phyloP scores from a whole-genome alignment of 768 basidiomycete species.

The Thelephora ganbajun region DNA sequence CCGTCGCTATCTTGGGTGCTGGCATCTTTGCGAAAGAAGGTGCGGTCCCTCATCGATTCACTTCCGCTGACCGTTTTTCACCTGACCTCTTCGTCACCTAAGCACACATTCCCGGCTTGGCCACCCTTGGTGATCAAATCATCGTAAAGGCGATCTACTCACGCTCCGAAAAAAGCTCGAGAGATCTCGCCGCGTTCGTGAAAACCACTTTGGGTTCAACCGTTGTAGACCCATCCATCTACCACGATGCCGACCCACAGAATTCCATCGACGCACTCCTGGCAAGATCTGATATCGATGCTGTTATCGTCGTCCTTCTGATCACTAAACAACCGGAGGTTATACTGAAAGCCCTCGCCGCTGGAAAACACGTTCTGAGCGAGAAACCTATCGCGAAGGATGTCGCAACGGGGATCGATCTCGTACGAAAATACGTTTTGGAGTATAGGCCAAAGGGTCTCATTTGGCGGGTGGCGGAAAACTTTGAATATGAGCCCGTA shows the following conservation, averaged over 20 bases:
- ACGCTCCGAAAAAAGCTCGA: slow-evolving; percentile 48
- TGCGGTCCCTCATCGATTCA: slow-evolving; percentile 19
- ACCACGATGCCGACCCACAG: slow-evolving; percentile 35
- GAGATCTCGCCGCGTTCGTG: slow-evolving; percentile 36
- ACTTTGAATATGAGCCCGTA: slow-evolving; percentile 59
- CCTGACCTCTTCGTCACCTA: slow-evolving; percentile 6
- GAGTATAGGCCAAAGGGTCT: slow-evolving; percentile 53
- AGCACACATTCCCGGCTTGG: slow-evolving; percentile 75
- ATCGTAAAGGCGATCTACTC: slow-evolving; percentile 66
- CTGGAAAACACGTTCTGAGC: slow-evolving; percentile 80
- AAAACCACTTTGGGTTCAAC: slow-evolving; percentile 24
- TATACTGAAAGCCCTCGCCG: slow-evolving; percentile 45
- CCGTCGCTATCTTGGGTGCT: slow-evolving; percentile 57
- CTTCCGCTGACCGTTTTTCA: no score
- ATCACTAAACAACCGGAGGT: slow-evolving; percentile 63
- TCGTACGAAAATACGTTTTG: slow-evolving; percentile 54
- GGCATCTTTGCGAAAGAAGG: slow-evolving; percentile 71
- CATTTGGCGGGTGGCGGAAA: slow-evolving; percentile 75
- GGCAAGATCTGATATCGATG: slow-evolving; percentile 48
- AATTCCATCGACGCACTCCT: slow-evolving; percentile 49
- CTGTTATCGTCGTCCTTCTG: slow-evolving; percentile 66
- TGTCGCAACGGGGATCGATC: slow-evolving; percentile 42
- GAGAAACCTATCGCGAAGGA: slow-evolving; percentile 80
- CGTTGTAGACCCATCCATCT: slow-evolving; percentile 28
- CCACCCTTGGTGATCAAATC: slow-evolving; percentile 33